Evolutionary conservation across 208 protist genomes (phyloP), one percentile per base, ranked within the genome.

Genomic region (Acanthamoeba divionensis): DNA sequence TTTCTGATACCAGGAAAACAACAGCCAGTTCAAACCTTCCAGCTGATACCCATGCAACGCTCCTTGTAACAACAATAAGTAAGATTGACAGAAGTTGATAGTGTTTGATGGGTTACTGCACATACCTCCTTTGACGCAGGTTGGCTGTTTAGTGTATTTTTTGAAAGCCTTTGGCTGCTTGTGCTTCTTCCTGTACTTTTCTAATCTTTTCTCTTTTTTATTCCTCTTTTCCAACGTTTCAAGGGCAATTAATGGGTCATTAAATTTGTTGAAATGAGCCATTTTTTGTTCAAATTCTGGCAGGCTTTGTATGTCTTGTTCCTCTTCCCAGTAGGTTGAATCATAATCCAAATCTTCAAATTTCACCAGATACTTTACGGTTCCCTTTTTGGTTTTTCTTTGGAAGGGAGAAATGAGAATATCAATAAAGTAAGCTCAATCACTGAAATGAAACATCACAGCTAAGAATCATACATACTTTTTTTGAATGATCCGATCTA

Each of bases 11-110:
- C 94, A 97, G 29, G 57, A 90, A 41, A 92, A 91, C 13, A 91
- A n/a, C 2, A 98, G 45, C 96, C 96, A 98, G 55, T 97, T 97
- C 4, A 98, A 38, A 62, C 97, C 97, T 10, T 95, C 92, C 21
- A 97, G 66, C 91, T 98, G 97, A 55, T 98, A 97, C 50, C 97
- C 94, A 24, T 95, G 91, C 1, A 97, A 60, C 69, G 90, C 38
- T 9, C 94, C 95, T 18, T 50, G 62, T 55, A 50, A 8, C 4
- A 8, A 48, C 2, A 21, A 31, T 33, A 45, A 0, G 48, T 80
- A 31, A 62, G 12, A 63, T 48, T n/a, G n/a, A n/a, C n/a, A n/a
- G n/a, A n/a, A n/a, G n/a, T n/a, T n/a, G n/a, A n/a, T n/a, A n/a
- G n/a, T n/a, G n/a, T n/a, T n/a, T n/a, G n/a, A n/a, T n/a, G n/a